Percentiles rank a stretch among this genome's conserved stretches.
Conservation (phyloP, 768 basidiomycete genomes). For the Naganishia vishniacii region DNA sequence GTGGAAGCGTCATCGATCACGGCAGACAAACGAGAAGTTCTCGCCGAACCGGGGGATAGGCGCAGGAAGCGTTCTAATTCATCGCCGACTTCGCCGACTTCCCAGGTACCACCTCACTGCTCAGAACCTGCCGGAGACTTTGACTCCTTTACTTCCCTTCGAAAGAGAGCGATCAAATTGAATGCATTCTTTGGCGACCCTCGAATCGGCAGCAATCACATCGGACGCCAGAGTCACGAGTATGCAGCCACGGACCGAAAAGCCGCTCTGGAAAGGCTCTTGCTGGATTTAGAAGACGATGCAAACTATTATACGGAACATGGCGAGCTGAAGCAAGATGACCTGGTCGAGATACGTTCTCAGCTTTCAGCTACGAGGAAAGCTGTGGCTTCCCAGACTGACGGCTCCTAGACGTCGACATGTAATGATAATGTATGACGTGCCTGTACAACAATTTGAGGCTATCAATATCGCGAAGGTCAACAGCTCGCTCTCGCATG, state of each 20-base stretch:
- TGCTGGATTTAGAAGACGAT: conserved; percentile 5
- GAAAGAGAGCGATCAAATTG: conserved; percentile 2
- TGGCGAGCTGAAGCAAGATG: conserved; percentile 1
- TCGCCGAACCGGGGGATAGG: too few relatives aligned
- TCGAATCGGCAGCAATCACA: neutral
- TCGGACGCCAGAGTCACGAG: neutral
- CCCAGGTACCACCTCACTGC: neutral
- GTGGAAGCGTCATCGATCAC: too few relatives aligned
- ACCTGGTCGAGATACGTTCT: conserved; percentile 2
- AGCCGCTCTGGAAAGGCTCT: conserved; percentile 9
- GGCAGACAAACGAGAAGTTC: too few relatives aligned
- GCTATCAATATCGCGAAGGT: too few relatives aligned
- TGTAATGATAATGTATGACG: too few relatives aligned
- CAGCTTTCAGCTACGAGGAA: neutral
- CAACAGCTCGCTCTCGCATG: too few relatives aligned
- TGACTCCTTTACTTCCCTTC: neutral
- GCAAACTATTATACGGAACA: neutral
- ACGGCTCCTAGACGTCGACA: too few relatives aligned
- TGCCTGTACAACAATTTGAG: too few relatives aligned
- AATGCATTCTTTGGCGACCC: conserved; percentile 17
- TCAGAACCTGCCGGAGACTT: neutral
- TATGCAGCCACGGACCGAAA: neutral
- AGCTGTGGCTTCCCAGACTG: neutral
- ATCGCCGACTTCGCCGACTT: too few relatives aligned
- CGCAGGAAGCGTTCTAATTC: too few relatives aligned